These are phyloP conservation scores for Circinella umbellata DNA, from an alignment of 371 early-diverging fungal genomes.

Conservation along the genomic window DNA sequence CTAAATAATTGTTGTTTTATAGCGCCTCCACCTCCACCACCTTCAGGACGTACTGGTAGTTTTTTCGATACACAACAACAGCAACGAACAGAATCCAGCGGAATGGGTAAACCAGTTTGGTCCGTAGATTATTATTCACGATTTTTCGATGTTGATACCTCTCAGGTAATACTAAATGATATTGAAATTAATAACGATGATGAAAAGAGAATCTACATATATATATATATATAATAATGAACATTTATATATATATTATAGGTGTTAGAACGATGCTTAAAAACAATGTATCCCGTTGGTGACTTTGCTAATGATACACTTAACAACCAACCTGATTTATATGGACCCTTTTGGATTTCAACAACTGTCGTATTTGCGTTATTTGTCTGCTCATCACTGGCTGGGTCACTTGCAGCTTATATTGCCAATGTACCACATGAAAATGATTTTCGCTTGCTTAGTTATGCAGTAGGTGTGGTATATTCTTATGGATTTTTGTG, in stretches of 20 bases:
- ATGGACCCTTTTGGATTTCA: conserved; percentile 92
- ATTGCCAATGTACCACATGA: conserved; percentile 54
- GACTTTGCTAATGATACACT: conserved; percentile 52
- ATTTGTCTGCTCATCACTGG: conserved; percentile 90
- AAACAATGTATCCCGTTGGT: conserved; percentile 53
- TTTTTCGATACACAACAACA: conserved; percentile 50
- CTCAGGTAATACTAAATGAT: conserved; percentile 57
- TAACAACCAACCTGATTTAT: conserved; percentile 52
- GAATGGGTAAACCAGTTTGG: conserved; percentile 63
- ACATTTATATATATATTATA: background rate
- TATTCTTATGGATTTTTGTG: conserved; percentile 80
- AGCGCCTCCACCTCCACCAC: conserved; percentile 25
- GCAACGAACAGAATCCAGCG: conserved; percentile 27
- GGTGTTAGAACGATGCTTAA: conserved; percentile 53
- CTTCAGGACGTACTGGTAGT: conserved; percentile 14
- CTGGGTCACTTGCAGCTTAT: conserved; percentile 81
- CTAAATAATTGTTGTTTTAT: background rate
- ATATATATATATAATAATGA: background rate
- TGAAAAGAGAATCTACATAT: conserved; percentile 34
- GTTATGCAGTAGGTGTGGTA: conserved; percentile 78
- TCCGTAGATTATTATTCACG: conserved; percentile 85
- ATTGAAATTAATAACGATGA: background rate
- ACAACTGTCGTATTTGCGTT: conserved; percentile 92
- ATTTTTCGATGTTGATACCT: conserved; percentile 91
- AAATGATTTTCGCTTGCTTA: conserved; percentile 83